Percentiles rank a stretch among this genome's conserved stretches.
Conservation (phyloP, 1,284 basidiomycete genomes). For the Apiotrichum sp. region DNA sequence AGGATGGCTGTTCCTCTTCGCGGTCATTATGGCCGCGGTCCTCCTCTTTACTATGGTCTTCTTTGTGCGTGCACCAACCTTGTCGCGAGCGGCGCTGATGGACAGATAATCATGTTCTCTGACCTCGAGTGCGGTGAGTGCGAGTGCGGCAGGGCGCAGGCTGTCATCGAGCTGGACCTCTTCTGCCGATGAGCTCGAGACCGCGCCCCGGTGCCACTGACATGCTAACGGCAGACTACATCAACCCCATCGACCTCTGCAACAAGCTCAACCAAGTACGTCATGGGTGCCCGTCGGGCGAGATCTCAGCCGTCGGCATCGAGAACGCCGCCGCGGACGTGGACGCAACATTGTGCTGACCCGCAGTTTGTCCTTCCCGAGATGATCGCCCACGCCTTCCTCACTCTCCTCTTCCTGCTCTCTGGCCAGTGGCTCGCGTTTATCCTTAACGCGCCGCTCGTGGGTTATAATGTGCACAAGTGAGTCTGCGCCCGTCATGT, state of each 20-base stretch:
- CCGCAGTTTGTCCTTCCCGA: constrained; percentile 92
- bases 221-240: constrained; percentile 60
- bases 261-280: constrained; percentile 96
- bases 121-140: constrained; percentile 75
- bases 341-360: constrained; percentile 14
- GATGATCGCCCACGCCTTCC: constrained; percentile 88
- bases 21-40: constrained; percentile 85
- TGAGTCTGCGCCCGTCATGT: constrained; percentile 44
- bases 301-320: too few species aligned
- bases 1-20: constrained; percentile 93
- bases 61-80: constrained; percentile 65
- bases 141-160: too few species aligned
- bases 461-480: constrained; percentile 94
- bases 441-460: constrained; percentile 81
- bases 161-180: too few species aligned
- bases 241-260: constrained; percentile 99
- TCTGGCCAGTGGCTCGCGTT: constrained; percentile 95
- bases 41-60: constrained; percentile 96
- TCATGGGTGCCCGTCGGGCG: background rate
- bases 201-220: constrained; percentile 2
- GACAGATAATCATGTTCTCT: constrained; percentile 98
- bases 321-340: background rate
- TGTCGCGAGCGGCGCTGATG: constrained; percentile 1
- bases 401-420: constrained; percentile 80
- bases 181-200: too few species aligned